A percentile compares a stretch with the other conserved stretches of the same genome.
These are phyloP conservation scores for Cydonia oblonga DNA, from an alignment of 331 rosid species.

Conservation along the genomic window DNA sequence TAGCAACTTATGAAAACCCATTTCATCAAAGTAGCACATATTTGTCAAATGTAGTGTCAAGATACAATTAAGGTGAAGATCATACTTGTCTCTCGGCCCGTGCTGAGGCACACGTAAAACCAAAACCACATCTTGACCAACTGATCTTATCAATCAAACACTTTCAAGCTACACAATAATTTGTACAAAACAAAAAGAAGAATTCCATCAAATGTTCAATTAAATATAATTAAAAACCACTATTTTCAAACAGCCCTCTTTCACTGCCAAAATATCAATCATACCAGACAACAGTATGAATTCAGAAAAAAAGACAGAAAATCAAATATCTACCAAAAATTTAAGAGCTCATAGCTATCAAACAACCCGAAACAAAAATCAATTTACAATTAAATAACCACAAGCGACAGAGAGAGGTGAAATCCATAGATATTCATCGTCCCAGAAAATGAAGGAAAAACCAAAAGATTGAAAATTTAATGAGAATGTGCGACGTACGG, in stretches of 20 bases:
- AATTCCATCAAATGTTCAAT: no score
- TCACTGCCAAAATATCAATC: background rate
- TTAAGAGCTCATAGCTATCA: no score
- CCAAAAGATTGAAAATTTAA: background rate
- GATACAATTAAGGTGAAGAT: no score
- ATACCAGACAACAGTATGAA: background rate
- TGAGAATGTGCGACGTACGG: constrained; percentile 24
- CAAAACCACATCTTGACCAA: background rate
- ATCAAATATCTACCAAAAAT: background rate
- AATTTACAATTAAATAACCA: background rate
- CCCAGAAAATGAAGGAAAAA: background rate
- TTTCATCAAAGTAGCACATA: no score
- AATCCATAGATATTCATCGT: background rate
- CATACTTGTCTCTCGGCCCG: no score
- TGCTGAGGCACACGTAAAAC: no score
- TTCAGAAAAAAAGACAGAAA: background rate
- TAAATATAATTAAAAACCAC: no score
- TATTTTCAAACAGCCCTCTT: background rate
- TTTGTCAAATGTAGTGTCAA: no score
- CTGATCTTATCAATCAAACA: background rate
- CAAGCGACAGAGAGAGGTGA: background rate
- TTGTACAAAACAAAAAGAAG: no score
- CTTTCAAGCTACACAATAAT: background rate
- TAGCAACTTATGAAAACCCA: no score
- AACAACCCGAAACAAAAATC: background rate